Conservation (phyloP, 1,284 basidiomycete species). For the Tilletiaria anomala region DNA sequence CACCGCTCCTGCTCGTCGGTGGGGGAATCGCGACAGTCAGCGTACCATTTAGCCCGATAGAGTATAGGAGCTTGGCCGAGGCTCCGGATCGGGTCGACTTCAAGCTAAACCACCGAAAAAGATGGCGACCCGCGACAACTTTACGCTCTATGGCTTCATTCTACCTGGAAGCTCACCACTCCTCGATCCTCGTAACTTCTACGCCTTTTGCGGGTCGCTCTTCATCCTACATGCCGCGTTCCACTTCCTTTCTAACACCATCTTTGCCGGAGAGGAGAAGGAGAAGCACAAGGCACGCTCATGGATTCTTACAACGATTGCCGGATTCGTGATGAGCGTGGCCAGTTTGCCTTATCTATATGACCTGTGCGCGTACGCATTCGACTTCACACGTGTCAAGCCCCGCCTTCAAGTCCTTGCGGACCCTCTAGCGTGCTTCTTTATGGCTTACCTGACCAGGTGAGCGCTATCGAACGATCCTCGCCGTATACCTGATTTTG, state of each 20-base stretch:
- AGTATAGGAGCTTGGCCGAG: no score
- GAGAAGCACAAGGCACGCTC: conserved; percentile 30
- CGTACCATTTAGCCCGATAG: no score
- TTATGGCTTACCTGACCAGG: conserved; percentile 31
- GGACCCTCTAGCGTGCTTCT: conserved; percentile 27
- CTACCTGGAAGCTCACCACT: not conserved
- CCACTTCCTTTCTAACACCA: conserved; percentile 18
- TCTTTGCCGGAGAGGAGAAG: conserved; percentile 15
- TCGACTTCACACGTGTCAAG: conserved; percentile 20
- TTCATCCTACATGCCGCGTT: conserved; percentile 25
- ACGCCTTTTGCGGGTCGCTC: conserved; percentile 15
- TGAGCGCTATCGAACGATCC: not conserved
- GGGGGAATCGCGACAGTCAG: no score
- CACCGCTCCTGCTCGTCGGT: no score
- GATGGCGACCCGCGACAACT: no score
- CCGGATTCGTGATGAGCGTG: conserved; percentile 24
- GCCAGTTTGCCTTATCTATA: conserved; percentile 26
- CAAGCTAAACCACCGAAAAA: no score
- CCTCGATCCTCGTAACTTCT: not conserved
- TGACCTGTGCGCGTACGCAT: conserved; percentile 21
- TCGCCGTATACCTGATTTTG: not conserved
- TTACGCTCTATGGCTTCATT: no score
- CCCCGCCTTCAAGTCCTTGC: conserved; percentile 18
- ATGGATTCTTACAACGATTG: conserved; percentile 37
- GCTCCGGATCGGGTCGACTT: no score